Conservation (phyloP, 1,139 yeast species). For the Arxiozyma telluris region DNA sequence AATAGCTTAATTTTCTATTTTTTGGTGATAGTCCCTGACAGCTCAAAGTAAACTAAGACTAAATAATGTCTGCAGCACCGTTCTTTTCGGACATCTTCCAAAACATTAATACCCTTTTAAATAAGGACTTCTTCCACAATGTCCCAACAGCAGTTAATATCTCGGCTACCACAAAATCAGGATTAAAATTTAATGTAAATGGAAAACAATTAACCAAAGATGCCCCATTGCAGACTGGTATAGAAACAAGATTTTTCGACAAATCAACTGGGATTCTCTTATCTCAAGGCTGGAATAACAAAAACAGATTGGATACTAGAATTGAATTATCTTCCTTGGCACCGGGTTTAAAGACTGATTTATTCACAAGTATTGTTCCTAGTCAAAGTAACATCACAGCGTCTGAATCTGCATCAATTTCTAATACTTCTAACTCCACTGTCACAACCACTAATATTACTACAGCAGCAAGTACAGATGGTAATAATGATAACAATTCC, state of each 20-base stretch:
- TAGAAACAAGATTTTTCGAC: constrained; percentile 91
- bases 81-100: constrained; percentile 86
- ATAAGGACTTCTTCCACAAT: constrained; percentile 88
- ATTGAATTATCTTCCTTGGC: constrained; percentile 87
- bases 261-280: constrained; percentile 87
- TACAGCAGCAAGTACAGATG: neutral
- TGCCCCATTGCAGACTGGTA: constrained; percentile 76
- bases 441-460: neutral
- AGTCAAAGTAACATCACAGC: constrained; percentile 42
- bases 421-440: neutral
- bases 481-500: neutral
- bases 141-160: constrained; percentile 83
- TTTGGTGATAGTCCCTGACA: neutral
- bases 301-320: constrained; percentile 87
- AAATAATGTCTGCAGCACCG: constrained; percentile 49
- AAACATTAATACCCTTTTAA: constrained; percentile 80
- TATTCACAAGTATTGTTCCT: constrained; percentile 83
- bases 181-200: constrained; percentile 89
- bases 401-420: neutral
- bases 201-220: constrained; percentile 78
- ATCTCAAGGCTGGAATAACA: constrained; percentile 97
- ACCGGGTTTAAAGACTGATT: constrained; percentile 91
- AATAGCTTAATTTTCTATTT: too few relatives aligned
- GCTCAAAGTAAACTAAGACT: neutral
- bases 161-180: constrained; percentile 91